phyloP scores from a whole-genome alignment of 352 stramenopile species.

The Pythium volutum region DNA sequence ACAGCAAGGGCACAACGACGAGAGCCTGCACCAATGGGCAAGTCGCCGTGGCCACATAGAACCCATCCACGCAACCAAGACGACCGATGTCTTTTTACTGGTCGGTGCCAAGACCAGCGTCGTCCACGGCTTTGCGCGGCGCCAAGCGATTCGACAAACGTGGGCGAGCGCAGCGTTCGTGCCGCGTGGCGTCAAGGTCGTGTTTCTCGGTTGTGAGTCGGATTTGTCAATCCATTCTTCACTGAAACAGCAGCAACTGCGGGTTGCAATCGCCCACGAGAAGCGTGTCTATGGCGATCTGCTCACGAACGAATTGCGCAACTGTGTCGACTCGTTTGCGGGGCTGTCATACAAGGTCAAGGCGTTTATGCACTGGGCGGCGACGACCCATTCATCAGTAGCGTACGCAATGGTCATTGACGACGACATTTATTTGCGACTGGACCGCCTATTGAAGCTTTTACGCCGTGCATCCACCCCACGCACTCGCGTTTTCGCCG shows the following conservation, averaged over 20 bases:
- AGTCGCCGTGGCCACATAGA: not conserved
- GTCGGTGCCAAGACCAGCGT: constrained; percentile 49
- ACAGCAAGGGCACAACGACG: not conserved
- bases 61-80: no score
- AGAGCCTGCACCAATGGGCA: not conserved
- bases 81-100: constrained; percentile 18
- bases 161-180: constrained; percentile 27
- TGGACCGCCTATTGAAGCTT: not conserved
- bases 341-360: constrained; percentile 3
- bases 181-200: constrained; percentile 17
- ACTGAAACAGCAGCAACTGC: not conserved
- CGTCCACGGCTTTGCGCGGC: constrained; percentile 28
- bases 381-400: not conserved
- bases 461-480: not conserved
- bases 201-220: constrained; percentile 39
- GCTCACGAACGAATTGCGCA: constrained; percentile 3
- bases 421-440: constrained; percentile 35
- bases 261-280: constrained; percentile 20
- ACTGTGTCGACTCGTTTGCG: constrained; percentile 3
- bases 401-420: constrained; percentile 40
- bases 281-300: constrained; percentile 18
- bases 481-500: not conserved
- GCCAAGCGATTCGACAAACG: constrained; percentile 26
- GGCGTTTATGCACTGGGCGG: constrained; percentile 3
- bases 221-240: not conserved